Base-by-base conservation (phyloP, 2,329 filamentous ascomycete species). In the Didymosphaeria variabile region DNA sequence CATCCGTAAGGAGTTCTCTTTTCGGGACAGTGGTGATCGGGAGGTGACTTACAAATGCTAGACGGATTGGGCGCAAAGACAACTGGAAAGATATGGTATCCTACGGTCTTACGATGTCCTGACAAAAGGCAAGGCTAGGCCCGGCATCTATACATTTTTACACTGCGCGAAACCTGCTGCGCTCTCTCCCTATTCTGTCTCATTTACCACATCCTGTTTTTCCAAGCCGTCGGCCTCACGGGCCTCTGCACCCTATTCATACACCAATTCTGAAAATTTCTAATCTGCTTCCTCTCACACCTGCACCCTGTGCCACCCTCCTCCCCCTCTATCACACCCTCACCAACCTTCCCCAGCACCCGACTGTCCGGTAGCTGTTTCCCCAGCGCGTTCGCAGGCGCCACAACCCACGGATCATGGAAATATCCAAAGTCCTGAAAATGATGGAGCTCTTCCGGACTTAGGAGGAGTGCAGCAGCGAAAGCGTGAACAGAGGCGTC, bases 391-490 rank as follows among this genome's bases (percentile, higher is more conserved):
- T 55, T 55, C 17, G 53, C 53, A 10, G 53, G 53, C 31, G 53
- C 29, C 5, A 55, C 53, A 13, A 46, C 21, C 53, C 53, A 55
- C 42, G 53, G 53, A 13, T 55, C 29, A 12, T 70, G 67, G 71
- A 96, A 92, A 81, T 98, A 98, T 55, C 94, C 94, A 70, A 97
- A 97, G 76, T 98, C 94, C 55, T 93, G 93, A 88, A 98, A 98
- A 91, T 93, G 97, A 79, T 97, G 93, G 65, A 98, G 90, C 76
- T 92, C 93, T 79, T 86, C 90, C 69, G 88, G 86, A 76, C 97
- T 92, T 72, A 95, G 92, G 74, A 97, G 95, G 32, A 98, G 80
- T 32, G 92, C 94, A 45, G 97, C 80, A 0, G 91, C 94, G 72
- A 98, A 92, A 65, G 91, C 94, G 79, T 98, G 94, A 4, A 98